Percentiles rank a stretch among this genome's conserved stretches.
These are phyloP conservation scores for Cordyceps militaris DNA, from an alignment of 2,329 filamentous ascomycete species.

Conservation along the genomic window DNA sequence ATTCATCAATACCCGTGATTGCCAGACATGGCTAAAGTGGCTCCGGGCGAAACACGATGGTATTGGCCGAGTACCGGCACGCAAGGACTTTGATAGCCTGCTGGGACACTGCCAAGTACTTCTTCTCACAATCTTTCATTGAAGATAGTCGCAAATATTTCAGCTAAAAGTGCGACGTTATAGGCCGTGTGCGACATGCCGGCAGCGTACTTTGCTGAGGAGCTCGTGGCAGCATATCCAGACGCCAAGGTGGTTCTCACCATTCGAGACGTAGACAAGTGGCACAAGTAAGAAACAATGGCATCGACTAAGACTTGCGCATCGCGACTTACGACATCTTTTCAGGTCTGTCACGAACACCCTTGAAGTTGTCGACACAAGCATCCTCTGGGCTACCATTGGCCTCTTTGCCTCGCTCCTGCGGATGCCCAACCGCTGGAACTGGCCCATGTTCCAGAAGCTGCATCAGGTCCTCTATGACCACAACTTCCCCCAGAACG, in stretches of 20 bases:
- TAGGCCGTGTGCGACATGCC: slow-evolving; percentile 8
- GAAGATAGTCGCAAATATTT: background rate
- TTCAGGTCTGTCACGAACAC: slow-evolving; percentile 1
- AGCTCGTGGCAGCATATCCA: slow-evolving; percentile 7
- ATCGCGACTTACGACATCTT: background rate
- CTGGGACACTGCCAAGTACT: slow-evolving; percentile 4
- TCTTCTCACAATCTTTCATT: background rate
- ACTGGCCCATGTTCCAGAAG: slow-evolving; percentile 15
- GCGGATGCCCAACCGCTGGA: slow-evolving; percentile 7
- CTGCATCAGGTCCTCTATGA: slow-evolving; percentile 16
- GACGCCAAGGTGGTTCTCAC: slow-evolving; percentile 11
- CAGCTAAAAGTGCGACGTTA: too few relatives aligned
- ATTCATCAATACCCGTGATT: background rate
- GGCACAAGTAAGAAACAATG: background rate
- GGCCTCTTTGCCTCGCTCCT: background rate
- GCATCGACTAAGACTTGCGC: background rate
- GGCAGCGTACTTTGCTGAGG: slow-evolving; percentile 8
- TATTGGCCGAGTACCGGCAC: slow-evolving; percentile 7
- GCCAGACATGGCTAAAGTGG: slow-evolving; percentile 3
- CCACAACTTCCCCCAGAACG: slow-evolving; percentile 9
- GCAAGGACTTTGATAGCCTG: slow-evolving; percentile 3
- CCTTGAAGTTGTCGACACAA: background rate
- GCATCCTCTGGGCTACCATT: slow-evolving; percentile 5
- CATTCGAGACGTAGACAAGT: slow-evolving; percentile 5
- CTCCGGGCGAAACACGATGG: slow-evolving; percentile 5